Evolutionary conservation across 2,329 filamentous ascomycete genomes (phyloP), one percentile per base, ranked within the genome.

Genomic region (Pleomassaria siparia): DNA sequence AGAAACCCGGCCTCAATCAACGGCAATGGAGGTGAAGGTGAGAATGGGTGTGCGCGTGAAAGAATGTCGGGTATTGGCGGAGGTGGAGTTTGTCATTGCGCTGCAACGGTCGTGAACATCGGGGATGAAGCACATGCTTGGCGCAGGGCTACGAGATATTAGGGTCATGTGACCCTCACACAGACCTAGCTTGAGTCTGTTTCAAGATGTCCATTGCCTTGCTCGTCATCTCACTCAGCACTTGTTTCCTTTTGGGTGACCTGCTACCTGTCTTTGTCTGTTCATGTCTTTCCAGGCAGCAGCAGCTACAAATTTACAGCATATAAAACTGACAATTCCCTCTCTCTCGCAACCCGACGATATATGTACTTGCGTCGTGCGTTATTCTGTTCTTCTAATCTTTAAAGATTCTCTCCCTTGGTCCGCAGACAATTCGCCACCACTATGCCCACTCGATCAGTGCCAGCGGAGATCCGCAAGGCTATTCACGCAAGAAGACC

Each of bases 251-350:
- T n/a, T n/a, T n/a, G n/a, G n/a, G n/a, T n/a, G n/a, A n/a, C n/a
- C n/a, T n/a, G n/a, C n/a, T n/a, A n/a, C n/a, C n/a, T n/a, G n/a
- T n/a, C n/a, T n/a, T n/a, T n/a, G n/a, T n/a, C n/a, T n/a, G n/a
- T 30, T 26, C 25, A 26, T 10, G 6, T 20, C 7, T 28, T 40
- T 46, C n/a, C 44, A 46, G 44, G 44, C 44, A 46, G 20, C 44
- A 46, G 37, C 44, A 16, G 25, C 12, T 28, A 22, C 35, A 18
- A 35, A 10, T 4, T 18, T 11, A 10, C 21, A 20, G 18, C 36
- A 40, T 28, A 40, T 28, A 40, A 5, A 25, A 21, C 6, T 11
- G 6, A 9, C 10, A 37, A 20, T 18, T 20, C 21, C 33, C 33
- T 21, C 8, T 35, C 33, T 10, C 7, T 8, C 18, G n/a, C 11